Conservation (phyloP, 23 red algal genomes). For the Gracilaria domingensis region DNA sequence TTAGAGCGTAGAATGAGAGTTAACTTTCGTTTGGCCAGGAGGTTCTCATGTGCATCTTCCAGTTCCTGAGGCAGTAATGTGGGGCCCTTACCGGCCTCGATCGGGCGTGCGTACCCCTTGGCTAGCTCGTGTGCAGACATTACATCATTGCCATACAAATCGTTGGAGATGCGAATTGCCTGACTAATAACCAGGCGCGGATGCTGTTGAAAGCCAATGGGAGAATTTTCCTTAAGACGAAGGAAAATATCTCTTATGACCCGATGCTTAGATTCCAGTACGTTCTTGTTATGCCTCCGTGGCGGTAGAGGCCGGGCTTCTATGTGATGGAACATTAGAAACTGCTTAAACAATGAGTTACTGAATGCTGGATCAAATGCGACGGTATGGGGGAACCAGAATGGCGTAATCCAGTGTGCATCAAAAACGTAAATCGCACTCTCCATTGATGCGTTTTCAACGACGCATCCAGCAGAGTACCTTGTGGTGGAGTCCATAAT, state of each 20-base stretch:
- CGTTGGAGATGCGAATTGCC: conserved; percentile 21
- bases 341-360: neutral
- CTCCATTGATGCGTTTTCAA: neutral
- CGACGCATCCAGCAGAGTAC: neutral
- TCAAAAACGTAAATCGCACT: neutral
- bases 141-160: conserved; percentile 37
- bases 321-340: neutral
- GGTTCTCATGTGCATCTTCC: neutral
- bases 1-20: conserved; percentile 33
- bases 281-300: conserved; percentile 46
- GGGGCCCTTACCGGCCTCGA: neutral
- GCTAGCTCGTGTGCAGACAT: conserved; percentile 34
- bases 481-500: neutral
- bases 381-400: neutral
- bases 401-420: neutral
- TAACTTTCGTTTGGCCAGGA: conserved; percentile 49
- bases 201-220: too few relatives aligned
- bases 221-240: neutral
- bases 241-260: conserved; percentile 26
- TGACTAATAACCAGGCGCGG: too few relatives aligned
- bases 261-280: conserved; percentile 36
- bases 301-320: neutral
- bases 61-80: conserved; percentile 12
- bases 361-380: conserved; percentile 22
- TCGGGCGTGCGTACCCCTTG: conserved; percentile 29